These are phyloP conservation scores for Teratosphaeria viscida DNA, from an alignment of 2,329 filamentous ascomycete genomes.

Conservation along the genomic window DNA sequence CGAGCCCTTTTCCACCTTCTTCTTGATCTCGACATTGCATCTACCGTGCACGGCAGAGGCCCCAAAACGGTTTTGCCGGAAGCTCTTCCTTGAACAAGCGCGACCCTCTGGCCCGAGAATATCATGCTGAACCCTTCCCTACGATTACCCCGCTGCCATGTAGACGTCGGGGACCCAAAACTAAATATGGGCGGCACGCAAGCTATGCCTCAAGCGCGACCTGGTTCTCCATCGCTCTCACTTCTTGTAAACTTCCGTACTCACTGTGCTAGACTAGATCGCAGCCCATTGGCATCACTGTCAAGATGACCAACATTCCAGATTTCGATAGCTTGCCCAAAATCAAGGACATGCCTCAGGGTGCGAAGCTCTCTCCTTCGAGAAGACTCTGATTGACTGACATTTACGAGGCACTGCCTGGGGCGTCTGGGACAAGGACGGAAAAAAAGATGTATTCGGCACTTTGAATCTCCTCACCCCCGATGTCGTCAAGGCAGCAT, in stretches of 20 bases:
- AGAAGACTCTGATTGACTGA: slow-evolving; percentile 2
- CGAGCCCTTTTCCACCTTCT: background rate
- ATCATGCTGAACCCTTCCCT: background rate
- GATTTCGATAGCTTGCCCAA: slow-evolving; percentile 33
- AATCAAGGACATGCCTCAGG: slow-evolving; percentile 31
- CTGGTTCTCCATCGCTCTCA: background rate
- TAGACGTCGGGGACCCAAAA: background rate
- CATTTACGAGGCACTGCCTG: slow-evolving; percentile 24
- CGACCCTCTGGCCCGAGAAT: background rate
- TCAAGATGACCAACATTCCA: slow-evolving; percentile 22
- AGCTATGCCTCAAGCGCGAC: background rate
- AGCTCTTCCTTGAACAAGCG: background rate
- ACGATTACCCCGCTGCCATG: background rate
- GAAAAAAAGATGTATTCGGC: slow-evolving; percentile 33
- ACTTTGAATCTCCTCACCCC: slow-evolving; percentile 37
- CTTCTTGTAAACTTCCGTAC: background rate
- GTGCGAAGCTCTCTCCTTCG: slow-evolving; percentile 6
- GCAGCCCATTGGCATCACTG: background rate
- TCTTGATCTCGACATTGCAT: background rate
- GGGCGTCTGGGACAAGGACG: slow-evolving; percentile 37
- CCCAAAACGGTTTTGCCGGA: background rate
- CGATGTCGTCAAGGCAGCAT: slow-evolving; percentile 32
- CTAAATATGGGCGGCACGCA: background rate
- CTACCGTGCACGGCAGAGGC: background rate
- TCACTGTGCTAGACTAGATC: background rate